Conservation (phyloP, 495 filamentous ascomycete species). For the Opeltia flavorubescens region DNA sequence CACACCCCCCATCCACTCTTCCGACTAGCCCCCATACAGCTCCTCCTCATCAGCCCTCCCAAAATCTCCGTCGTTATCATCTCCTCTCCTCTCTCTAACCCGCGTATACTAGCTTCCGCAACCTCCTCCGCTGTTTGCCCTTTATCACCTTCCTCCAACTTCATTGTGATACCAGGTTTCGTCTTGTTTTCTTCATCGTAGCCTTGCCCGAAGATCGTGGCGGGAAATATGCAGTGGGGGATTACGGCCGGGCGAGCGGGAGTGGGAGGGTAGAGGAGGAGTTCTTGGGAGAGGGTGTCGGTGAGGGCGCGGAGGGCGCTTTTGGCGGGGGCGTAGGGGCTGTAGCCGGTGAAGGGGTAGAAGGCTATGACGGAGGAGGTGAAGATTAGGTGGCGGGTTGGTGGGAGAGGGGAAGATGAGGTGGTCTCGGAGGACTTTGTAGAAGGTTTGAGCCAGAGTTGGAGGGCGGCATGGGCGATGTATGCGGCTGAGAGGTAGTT, state of each 20-base stretch:
- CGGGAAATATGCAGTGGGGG: constrained; percentile 76
- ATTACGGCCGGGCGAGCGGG: constrained; percentile 40
- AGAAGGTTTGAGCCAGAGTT: constrained; percentile 32
- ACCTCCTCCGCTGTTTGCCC: constrained; percentile 66
- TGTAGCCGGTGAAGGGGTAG: constrained; percentile 68
- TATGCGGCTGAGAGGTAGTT: constrained; percentile 88
- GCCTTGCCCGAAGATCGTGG: constrained; percentile 63
- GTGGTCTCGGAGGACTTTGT: constrained; percentile 15
- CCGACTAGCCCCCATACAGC: constrained; percentile 11
- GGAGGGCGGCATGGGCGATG: constrained; percentile 54
- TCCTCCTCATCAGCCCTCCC: constrained; percentile 24
- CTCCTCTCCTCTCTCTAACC: constrained; percentile 68
- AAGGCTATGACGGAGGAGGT: constrained; percentile 69
- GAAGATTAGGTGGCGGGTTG: constrained; percentile 67
- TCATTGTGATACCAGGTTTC: constrained; percentile 70
- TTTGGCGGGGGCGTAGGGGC: constrained; percentile 73
- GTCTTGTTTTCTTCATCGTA: constrained; percentile 61
- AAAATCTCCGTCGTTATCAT: constrained; percentile 54
- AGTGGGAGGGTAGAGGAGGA: constrained; percentile 56
- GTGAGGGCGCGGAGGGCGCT: constrained; percentile 70
- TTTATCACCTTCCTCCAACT: constrained; percentile 70
- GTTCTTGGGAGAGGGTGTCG: constrained; percentile 71
- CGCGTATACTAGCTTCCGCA: constrained; percentile 51
- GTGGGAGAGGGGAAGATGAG: constrained; percentile 5
- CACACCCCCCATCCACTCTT: constrained; percentile 13